Base-by-base conservation (phyloP, 495 filamentous ascomycete genomes). In the Aspergillus coremiiformis region DNA sequence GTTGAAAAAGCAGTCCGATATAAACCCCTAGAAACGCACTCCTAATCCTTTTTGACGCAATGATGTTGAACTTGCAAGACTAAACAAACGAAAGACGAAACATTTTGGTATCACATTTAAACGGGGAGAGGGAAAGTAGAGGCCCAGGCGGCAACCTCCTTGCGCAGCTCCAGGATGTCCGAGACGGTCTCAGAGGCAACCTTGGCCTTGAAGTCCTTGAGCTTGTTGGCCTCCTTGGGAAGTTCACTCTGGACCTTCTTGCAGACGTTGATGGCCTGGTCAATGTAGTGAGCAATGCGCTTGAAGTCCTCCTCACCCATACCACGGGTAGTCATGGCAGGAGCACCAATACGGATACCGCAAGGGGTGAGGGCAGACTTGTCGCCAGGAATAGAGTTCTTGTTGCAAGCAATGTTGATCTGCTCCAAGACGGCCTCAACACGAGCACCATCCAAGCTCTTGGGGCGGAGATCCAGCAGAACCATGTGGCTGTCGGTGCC, bases 401-500 rank as follows among this genome's bases (percentile, higher is more conserved):
- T 99, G 84, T 99, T 99, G 80, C 88, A 93, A 51, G 94, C 90
- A 64, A 97, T 94, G 77, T 96, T 96, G 71, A 94, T 90, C 69
- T 95, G 89, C 76, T 99, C 94, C 3, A 97, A 83, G 51, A 97
- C 84, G 41, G 90, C 88, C 79, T 99, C 94, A 35, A 97, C 89
- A 71, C 94, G 89, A 33, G 94, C 94, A 61, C 94, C 57, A 33
- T 56, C 55, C 44, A 57, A 51, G 47, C 19, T 15, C 57, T 60
- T 56, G 52, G 52, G 39, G 53, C 61, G 57, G 47, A 63, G 55
- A 44, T 58, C 56, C 2, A 59, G 27, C 5, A 60, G 84, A 39
- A 99, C 91, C 82, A 99, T 95, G 76, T 99, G 94, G 61, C 87
- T 93, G 75, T 99, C 94, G 48, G 94, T 99, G 57, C 94, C 94